A percentile compares a stretch with the other conserved stretches of the same genome.
Evolutionary conservation across 1,139 yeast species (phyloP).

Genomic region (Arxiozyma telluris): DNA sequence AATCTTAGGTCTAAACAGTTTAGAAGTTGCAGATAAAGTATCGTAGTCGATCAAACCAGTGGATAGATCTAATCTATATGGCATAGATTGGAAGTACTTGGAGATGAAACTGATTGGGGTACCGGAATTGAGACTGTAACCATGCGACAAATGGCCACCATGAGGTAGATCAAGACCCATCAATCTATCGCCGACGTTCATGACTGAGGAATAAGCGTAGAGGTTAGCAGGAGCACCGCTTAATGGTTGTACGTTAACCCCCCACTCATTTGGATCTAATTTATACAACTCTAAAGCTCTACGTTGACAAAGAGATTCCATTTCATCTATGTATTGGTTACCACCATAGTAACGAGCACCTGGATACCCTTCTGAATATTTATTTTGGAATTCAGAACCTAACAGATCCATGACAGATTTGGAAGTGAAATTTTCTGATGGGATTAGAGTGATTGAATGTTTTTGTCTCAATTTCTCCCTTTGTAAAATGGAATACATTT

Average conservation of each 20-base stretch:
- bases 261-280: constrained; percentile 76
- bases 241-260: constrained; percentile 89
- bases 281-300: constrained; percentile 83
- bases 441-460: constrained; percentile 82
- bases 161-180: constrained; percentile 97
- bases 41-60: constrained; percentile 93
- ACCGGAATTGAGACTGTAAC: constrained; percentile 74
- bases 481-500: constrained; percentile 65
- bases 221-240: constrained; percentile 96
- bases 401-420: constrained; percentile 88
- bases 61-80: constrained; percentile 74
- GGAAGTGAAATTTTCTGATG: constrained; percentile 92
- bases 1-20: constrained; percentile 85
- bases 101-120: constrained; percentile 86
- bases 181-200: constrained; percentile 84
- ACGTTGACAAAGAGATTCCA: constrained; percentile 81
- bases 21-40: constrained; percentile 72
- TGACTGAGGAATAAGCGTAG: constrained; percentile 84
- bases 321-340: constrained; percentile 85
- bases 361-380: constrained; percentile 97
- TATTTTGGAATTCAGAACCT: constrained; percentile 95
- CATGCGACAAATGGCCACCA: constrained; percentile 95
- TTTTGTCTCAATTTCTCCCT: constrained; percentile 78
- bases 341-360: constrained; percentile 98
- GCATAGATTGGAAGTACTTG: constrained; percentile 94